Evolutionary conservation across 169 alveolate species (phyloP).

Genomic region (Plasmodium sp.): DNA sequence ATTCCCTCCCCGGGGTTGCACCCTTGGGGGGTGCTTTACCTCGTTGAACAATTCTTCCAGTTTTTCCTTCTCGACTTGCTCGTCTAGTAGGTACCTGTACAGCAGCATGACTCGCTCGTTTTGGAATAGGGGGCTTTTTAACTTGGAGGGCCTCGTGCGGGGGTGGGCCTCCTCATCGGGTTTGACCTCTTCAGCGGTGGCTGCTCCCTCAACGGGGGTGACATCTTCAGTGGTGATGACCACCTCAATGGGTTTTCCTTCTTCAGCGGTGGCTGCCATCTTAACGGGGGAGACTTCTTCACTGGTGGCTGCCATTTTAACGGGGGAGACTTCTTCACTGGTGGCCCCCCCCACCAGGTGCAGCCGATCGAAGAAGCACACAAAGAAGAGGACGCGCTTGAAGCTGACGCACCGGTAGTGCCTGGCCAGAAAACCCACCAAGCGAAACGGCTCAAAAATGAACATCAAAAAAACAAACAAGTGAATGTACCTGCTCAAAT

Average conservation of each 20-base stretch:
- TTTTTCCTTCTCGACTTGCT: conserved; percentile 8
- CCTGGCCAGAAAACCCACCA: background rate
- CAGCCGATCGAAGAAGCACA: conserved; percentile 30
- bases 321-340: background rate
- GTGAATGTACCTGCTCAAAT: background rate
- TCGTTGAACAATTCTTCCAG: background rate
- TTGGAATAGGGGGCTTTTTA: background rate
- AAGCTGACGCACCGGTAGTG: conserved; percentile 25
- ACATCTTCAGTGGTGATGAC: background rate
- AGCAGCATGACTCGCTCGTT: conserved; percentile 22
- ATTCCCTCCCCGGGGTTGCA: background rate
- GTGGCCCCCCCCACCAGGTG: background rate
- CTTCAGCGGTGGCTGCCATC: background rate
- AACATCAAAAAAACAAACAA: conserved; percentile 33
- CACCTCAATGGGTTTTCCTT: background rate
- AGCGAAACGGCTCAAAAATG: conserved; percentile 25
- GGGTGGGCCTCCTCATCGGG: background rate
- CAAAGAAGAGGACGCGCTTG: conserved; percentile 10
- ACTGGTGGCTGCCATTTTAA: too few species aligned
- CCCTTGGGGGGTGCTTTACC: background rate
- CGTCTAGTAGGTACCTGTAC: conserved; percentile 23
- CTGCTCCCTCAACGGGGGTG: background rate
- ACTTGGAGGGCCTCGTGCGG: background rate
- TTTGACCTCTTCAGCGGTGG: background rate
- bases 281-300: background rate